Conservation (phyloP, 2,329 filamentous ascomycete genomes). For the Pezicula radicicola region DNA sequence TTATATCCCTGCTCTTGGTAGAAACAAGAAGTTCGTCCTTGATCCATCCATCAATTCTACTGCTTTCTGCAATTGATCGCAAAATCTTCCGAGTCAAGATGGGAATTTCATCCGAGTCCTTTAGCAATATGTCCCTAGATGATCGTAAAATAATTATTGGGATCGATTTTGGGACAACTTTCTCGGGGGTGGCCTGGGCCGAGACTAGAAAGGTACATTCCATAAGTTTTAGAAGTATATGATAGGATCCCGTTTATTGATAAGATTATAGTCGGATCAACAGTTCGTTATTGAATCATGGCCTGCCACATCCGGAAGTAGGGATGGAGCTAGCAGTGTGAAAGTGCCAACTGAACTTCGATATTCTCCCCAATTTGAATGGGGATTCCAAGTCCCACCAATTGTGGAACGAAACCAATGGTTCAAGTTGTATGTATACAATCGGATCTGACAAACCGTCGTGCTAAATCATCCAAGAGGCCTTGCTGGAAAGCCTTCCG, state of each 20-base stretch:
- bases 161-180: constrained; percentile 13
- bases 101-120: too few relatives aligned
- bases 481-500: too few relatives aligned
- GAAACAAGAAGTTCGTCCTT: too few relatives aligned
- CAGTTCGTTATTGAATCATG: not conserved
- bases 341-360: constrained; percentile 1
- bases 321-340: not conserved
- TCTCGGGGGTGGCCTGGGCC: constrained; percentile 7
- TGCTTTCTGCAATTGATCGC: too few relatives aligned
- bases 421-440: constrained; percentile 1
- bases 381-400: not conserved
- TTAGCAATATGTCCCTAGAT: too few relatives aligned
- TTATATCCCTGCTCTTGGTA: too few relatives aligned
- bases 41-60: too few relatives aligned
- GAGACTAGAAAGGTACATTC: constrained; percentile 4
- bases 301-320: not conserved
- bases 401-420: constrained; percentile 1
- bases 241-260: too few relatives aligned
- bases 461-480: not conserved
- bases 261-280: not conserved
- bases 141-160: not conserved
- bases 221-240: too few relatives aligned
- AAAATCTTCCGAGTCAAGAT: too few relatives aligned
- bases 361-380: not conserved
- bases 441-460: not conserved